These are phyloP conservation scores for Rhypophila decipiens DNA, from an alignment of 495 filamentous ascomycete genomes.

Conservation along the genomic window DNA sequence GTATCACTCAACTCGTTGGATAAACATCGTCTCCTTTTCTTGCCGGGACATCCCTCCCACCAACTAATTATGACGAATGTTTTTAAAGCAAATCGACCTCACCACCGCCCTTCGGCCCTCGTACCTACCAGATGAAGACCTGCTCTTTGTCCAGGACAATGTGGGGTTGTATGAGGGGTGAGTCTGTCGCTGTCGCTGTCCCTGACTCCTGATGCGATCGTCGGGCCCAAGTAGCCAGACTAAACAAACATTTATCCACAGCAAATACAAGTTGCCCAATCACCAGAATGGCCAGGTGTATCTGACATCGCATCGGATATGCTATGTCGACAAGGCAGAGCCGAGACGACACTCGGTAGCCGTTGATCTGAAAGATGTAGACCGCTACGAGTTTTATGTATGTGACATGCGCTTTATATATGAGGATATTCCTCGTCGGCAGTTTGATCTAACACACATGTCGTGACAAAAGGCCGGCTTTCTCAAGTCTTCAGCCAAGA, in stretches of 20 bases:
- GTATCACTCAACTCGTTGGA: neutral
- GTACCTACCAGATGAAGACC: constrained; percentile 78
- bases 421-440: neutral
- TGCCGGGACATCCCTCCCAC: constrained; percentile 17
- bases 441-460: constrained; percentile 14
- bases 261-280: constrained; percentile 91
- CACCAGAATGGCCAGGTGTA: constrained; percentile 95
- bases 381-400: constrained; percentile 87
- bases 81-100: constrained; percentile 88
- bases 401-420: constrained; percentile 5
- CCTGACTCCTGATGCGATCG: neutral
- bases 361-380: constrained; percentile 84
- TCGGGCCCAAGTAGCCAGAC: constrained; percentile 4
- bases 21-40: too few relatives aligned
- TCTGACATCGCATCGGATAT: constrained; percentile 87
- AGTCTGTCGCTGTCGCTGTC: constrained; percentile 19
- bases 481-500: constrained; percentile 88
- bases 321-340: constrained; percentile 87
- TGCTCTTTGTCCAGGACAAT: constrained; percentile 94
- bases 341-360: constrained; percentile 80
- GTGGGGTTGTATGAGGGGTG: constrained; percentile 98
- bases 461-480: constrained; percentile 70
- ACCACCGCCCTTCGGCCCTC: constrained; percentile 90
- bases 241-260: constrained; percentile 29
- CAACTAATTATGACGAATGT: constrained; percentile 75